A percentile compares a stretch with the other conserved stretches of the same genome.
phyloP scores from a whole-genome alignment of 2,329 filamentous ascomycete species.

The Byssoonygena ceratinophila region DNA sequence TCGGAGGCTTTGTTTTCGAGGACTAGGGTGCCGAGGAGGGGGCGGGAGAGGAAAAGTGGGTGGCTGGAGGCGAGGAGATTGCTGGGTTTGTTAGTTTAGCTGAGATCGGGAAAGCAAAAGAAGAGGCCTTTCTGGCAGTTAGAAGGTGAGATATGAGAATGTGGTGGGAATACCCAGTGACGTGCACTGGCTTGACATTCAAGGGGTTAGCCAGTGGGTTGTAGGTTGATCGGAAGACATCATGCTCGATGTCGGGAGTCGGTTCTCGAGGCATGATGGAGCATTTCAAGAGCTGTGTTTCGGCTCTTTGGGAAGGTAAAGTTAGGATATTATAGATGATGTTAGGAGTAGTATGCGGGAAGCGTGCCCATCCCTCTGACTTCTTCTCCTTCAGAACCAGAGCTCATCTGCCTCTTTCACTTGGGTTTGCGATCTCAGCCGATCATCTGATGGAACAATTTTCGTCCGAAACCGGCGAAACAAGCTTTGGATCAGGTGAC shows the following conservation, averaged over 20 bases:
- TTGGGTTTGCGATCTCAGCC: background rate
- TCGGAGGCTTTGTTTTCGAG: slow-evolving; percentile 59
- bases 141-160: background rate
- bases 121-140: background rate
- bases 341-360: too few species aligned
- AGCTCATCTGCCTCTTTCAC: too few species aligned
- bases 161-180: slow-evolving; percentile 36
- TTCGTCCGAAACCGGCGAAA: background rate
- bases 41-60: slow-evolving; percentile 44
- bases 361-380: too few species aligned
- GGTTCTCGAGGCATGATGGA: slow-evolving; percentile 21
- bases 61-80: slow-evolving; percentile 21
- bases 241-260: slow-evolving; percentile 18
- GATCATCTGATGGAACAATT: background rate
- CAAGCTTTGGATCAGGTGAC: too few species aligned
- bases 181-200: slow-evolving; percentile 39
- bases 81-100: background rate
- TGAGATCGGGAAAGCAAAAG: background rate
- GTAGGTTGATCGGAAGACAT: slow-evolving; percentile 27
- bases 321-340: too few species aligned
- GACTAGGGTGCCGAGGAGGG: slow-evolving; percentile 49
- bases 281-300: slow-evolving; percentile 18
- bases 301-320: too few species aligned
- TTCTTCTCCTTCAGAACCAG: too few species aligned
- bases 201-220: slow-evolving; percentile 45